Evolutionary conservation across 805 yeast genomes (phyloP), one percentile per base, ranked within the genome.

Genomic region (Saturnispora besseyi): DNA sequence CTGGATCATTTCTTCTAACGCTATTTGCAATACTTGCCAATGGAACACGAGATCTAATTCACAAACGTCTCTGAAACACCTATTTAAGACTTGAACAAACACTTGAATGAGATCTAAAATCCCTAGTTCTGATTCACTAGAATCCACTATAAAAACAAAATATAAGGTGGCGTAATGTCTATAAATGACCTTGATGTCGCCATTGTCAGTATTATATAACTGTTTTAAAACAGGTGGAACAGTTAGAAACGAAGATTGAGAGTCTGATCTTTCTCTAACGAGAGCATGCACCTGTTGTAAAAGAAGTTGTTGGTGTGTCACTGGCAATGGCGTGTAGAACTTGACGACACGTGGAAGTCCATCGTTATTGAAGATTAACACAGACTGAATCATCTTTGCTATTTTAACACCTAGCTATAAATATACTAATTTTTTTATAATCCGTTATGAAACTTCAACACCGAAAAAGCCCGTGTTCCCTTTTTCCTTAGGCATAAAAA

Each of bases 1-100:
- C 63, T 93, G 98, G 1, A 93, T 83, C 32, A 93, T 84, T 60
- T 93, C 98, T 59, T 84, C 93, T 45, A 90, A 66, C 2, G 91
- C 96, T 2, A 95, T 84, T 63, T 91, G 95, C 31, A 91, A 70
- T 5, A 89, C 95, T 67, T 93, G 97, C 98, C 99, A 93, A 15
- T 97, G 97, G 69, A 90, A 91, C n/a, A 93, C 96, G 54, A 93
- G 73, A 67, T 93, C 99, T 57, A 93, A 73, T 63, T 93, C 99
- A 65, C 96, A 90, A 6, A 93, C 99, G 60, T 89, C 90, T 53
- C 82, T 82, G 67, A 93, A 93, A 66, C 99, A 93, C 51, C 84
- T 80, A 63, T 93, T 96, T 56, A 93, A 74, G 48, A 95, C 85
- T 65, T 93, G 97, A 3, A 93, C 99, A 73, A 93, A 91, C 41